Conservation (phyloP, 2,329 filamentous ascomycete genomes). For the Pseudopyricularia javanii region DNA sequence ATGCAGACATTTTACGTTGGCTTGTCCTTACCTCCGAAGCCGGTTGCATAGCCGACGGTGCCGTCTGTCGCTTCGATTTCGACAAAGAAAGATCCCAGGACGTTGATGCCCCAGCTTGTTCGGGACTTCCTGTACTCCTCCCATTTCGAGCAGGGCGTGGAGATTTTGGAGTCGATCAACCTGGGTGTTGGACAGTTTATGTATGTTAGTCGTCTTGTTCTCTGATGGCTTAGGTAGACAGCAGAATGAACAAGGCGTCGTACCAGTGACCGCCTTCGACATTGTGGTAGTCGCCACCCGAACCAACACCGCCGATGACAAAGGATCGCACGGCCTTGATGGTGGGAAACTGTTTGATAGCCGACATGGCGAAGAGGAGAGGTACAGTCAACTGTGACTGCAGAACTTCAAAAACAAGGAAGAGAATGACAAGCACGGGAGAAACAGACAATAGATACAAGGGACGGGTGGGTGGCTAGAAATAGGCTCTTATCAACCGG, state of each 20-base stretch:
- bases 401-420: too few relatives aligned
- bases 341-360: conserved; percentile 50
- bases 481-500: too few relatives aligned
- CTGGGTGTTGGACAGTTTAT: conserved; percentile 31
- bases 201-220: background rate
- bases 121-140: conserved; percentile 77
- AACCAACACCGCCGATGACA: conserved; percentile 51
- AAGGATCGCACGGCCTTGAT: conserved; percentile 67
- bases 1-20: background rate
- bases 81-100: conserved; percentile 81
- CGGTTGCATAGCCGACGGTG: conserved; percentile 87
- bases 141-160: conserved; percentile 84
- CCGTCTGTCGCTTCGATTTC: conserved; percentile 84
- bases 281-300: conserved; percentile 81
- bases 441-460: too few relatives aligned
- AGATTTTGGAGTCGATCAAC: conserved; percentile 86
- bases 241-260: background rate
- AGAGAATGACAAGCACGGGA: too few relatives aligned
- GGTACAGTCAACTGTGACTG: background rate
- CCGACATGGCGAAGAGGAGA: conserved; percentile 24
- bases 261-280: conserved; percentile 63
- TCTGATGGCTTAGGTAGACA: too few relatives aligned
- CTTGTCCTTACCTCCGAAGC: conserved; percentile 57
- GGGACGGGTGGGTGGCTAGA: too few relatives aligned
- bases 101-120: conserved; percentile 93